Evolutionary conservation across 1,284 basidiomycete species (phyloP).

Genomic region (Ganoderma sp.): DNA sequence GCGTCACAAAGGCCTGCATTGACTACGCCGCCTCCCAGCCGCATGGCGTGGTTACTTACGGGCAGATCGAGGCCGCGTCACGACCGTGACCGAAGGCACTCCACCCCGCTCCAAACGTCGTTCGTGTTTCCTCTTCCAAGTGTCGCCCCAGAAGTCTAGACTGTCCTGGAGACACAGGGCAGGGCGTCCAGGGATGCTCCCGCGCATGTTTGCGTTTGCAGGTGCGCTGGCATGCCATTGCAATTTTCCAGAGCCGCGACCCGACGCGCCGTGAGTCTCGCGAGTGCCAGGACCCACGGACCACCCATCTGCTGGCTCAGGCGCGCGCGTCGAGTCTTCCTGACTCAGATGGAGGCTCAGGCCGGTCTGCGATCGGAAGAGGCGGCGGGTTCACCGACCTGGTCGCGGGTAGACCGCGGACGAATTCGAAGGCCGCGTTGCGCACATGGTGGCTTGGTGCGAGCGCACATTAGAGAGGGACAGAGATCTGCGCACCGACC

Average conservation of each 20-base stretch:
- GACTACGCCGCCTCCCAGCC: not conserved
- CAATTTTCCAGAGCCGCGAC: not conserved
- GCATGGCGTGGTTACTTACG: slow-evolving; percentile 4
- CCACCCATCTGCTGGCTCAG: not conserved
- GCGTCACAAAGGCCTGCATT: not conserved
- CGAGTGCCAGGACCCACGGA: not conserved
- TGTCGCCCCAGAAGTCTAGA: not conserved
- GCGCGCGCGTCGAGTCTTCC: not conserved
- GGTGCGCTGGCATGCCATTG: not conserved
- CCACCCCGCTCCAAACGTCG: not conserved
- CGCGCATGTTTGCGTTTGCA: not conserved
- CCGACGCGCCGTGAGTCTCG: not conserved
- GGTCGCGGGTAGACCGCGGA: slow-evolving; percentile 6
- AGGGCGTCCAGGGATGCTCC: not conserved
- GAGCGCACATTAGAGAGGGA: not conserved
- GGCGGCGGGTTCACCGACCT: not conserved
- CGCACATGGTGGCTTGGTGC: not conserved
- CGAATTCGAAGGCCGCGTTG: slow-evolving; percentile 9
- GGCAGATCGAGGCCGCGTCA: not conserved
- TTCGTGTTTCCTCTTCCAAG: not conserved
- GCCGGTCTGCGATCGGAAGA: not conserved
- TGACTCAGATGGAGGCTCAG: not conserved
- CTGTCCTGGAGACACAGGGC: not conserved
- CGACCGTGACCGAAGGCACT: not conserved
- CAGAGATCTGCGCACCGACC: not conserved